phyloP scores from a whole-genome alignment of 192 early-diverging fungal genomes.

The Lobulomyces angularis region DNA sequence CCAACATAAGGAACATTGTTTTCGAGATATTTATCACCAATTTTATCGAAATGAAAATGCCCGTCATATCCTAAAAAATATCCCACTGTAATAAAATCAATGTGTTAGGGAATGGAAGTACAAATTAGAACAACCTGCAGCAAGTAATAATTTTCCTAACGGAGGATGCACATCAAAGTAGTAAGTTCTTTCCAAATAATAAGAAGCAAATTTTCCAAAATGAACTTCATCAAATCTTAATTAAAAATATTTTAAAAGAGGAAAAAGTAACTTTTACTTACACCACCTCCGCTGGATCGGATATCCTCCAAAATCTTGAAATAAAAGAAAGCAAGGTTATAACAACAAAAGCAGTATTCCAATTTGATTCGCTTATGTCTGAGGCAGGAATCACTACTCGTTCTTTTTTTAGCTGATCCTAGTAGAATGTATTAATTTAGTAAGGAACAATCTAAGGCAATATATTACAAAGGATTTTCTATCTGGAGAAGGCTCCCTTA shows the following conservation, averaged over 20 bases:
- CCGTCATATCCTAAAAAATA: slow-evolving; percentile 87
- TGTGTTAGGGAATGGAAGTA: no score
- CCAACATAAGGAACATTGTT: slow-evolving; percentile 84
- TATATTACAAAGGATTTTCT: no score
- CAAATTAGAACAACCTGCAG: no score
- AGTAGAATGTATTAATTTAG: background rate
- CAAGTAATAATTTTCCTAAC: slow-evolving; percentile 83
- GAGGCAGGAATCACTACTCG: background rate
- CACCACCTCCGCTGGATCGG: slow-evolving; percentile 62
- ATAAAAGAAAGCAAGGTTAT: slow-evolving; percentile 34
- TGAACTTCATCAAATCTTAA: slow-evolving; percentile 94
- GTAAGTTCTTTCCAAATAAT: slow-evolving; percentile 76
- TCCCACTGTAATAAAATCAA: no score
- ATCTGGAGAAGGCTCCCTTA: no score
- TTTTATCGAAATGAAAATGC: slow-evolving; percentile 86
- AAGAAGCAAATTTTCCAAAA: slow-evolving; percentile 96
- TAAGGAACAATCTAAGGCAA: background rate
- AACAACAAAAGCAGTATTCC: slow-evolving; percentile 12
- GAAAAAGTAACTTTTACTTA: slow-evolving; percentile 2
- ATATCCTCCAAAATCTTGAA: slow-evolving; percentile 58
- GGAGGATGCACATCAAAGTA: slow-evolving; percentile 98
- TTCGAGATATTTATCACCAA: slow-evolving; percentile 77
- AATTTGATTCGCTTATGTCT: slow-evolving; percentile 6
- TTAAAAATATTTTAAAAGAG: background rate
- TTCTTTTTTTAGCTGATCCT: background rate